Evolutionary conservation across 257 asterid species (phyloP).

Genomic region (Solanum dulcamara): DNA sequence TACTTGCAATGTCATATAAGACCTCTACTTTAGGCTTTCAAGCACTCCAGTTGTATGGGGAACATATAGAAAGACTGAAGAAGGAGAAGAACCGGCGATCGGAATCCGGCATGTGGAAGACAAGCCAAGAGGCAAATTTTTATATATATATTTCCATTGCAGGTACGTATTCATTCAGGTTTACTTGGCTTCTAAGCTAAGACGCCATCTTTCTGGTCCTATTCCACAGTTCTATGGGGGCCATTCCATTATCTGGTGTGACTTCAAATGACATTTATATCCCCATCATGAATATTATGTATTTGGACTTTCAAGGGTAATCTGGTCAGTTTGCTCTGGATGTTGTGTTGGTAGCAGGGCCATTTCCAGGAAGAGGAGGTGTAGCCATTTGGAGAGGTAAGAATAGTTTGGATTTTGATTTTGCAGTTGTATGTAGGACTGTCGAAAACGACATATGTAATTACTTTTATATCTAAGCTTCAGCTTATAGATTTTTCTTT

Average conservation of each 20-base stretch:
- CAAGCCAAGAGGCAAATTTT: constrained; percentile 4
- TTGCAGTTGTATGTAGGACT: not conserved
- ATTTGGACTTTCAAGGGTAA: not conserved
- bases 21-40: not conserved
- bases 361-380: constrained; percentile 22
- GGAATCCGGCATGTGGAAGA: constrained; percentile 11
- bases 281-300: constrained; percentile 3
- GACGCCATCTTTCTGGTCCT: constrained; percentile 18
- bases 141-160: constrained; percentile 28
- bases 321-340: not conserved
- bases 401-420: constrained; percentile 9
- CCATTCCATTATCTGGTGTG: not conserved
- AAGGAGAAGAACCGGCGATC: not conserved
- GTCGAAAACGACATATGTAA: not conserved
- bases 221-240: not conserved
- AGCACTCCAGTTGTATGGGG: not conserved
- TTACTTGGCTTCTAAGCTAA: constrained; percentile 31
- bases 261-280: constrained; percentile 14
- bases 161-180: constrained; percentile 47
- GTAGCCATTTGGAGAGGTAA: constrained; percentile 30
- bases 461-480: not conserved
- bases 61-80: not conserved
- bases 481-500: not conserved
- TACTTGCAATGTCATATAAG: not conserved
- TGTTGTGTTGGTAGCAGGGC: constrained; percentile 16